Evolutionary conservation across 176 grass and related monocot genomes (phyloP), one percentile per base, ranked within the genome.

Genomic region (Carex kokanica): DNA sequence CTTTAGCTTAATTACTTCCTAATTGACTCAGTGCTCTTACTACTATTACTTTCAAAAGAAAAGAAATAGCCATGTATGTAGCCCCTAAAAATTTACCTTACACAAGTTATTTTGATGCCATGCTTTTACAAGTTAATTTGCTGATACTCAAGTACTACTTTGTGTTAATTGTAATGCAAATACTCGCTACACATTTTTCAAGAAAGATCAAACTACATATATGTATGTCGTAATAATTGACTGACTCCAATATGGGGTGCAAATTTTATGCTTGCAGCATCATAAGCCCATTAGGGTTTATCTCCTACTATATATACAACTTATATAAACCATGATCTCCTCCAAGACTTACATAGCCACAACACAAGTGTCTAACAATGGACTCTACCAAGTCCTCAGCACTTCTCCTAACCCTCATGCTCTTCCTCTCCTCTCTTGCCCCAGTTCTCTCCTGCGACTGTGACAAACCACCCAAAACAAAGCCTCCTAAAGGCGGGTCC

Each of bases 341-440:
- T 77, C 61, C 23, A 82, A 66, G 21, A 31, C 38, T 66, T 47
- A 11, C 2, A 49, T 49, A 49, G 10, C 9, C 10, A 49, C 11
- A 82, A 49, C 10, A 49, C 11, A 67, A 49, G 59, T 64, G 61
- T 82, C 40, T 52, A 52, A 66, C 91, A 84, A 97, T 97, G 95
- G 92, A 78, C 74, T 80, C 85, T 15, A 82, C 74, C 82, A 90
- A 83, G 57, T 60, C 80, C 86, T 43, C 13, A 3, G 78, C 86
- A 11, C 64, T 94, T 81, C 78, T 98, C 31, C 61, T 98, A 25
- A 90, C 90, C 47, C 43, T 94, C 3, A 43, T 98, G 78, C 88
- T 98, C 56, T 85, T 94, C 45, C 60, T 94, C 84, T 86, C 92
- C 40, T 80, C 90, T 54, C 62, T 87, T 16, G 17, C 87, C 0